Conservation (phyloP, 768 basidiomycete genomes). For the Boletus eberwhitei region DNA sequence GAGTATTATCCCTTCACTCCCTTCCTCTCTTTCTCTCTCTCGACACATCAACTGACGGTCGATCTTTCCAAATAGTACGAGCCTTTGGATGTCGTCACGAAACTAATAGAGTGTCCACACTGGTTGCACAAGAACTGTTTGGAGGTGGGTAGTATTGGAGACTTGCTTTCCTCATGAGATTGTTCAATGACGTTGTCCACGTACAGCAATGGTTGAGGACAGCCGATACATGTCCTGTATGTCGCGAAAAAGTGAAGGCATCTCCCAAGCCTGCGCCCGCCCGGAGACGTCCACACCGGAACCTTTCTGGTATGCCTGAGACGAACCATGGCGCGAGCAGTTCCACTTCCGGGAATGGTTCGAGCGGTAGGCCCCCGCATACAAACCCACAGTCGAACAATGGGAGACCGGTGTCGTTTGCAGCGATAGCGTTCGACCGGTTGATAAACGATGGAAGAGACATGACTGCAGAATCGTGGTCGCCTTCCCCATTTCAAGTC, state of each 20-base stretch:
- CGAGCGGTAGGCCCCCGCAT: slow-evolving; percentile 2
- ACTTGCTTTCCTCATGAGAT: background rate
- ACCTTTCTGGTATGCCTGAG: background rate
- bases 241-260: slow-evolving; percentile 55
- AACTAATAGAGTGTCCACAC: slow-evolving; percentile 68
- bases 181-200: slow-evolving; percentile 1
- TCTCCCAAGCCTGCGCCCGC: slow-evolving; percentile 22
- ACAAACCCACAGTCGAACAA: slow-evolving; percentile 6
- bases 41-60: background rate
- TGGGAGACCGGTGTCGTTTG: slow-evolving; percentile 17
- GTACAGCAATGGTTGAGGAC: slow-evolving; percentile 75
- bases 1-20: slow-evolving; percentile 26
- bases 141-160: slow-evolving; percentile 43
- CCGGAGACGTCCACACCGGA: slow-evolving; percentile 17
- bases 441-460: slow-evolving; percentile 19
- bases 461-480: background rate
- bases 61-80: slow-evolving; percentile 48
- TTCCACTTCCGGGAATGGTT: background rate
- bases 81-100: slow-evolving; percentile 58
- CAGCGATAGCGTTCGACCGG: slow-evolving; percentile 20
- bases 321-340: slow-evolving; percentile 5
- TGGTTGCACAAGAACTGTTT: slow-evolving; percentile 80
- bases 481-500: background rate
- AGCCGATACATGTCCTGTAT: slow-evolving; percentile 79
- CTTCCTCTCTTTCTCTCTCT: no score